These are phyloP conservation scores for Magnolia sinica DNA, from an alignment of 164 flowering plant genomes.

Conservation along the genomic window DNA sequence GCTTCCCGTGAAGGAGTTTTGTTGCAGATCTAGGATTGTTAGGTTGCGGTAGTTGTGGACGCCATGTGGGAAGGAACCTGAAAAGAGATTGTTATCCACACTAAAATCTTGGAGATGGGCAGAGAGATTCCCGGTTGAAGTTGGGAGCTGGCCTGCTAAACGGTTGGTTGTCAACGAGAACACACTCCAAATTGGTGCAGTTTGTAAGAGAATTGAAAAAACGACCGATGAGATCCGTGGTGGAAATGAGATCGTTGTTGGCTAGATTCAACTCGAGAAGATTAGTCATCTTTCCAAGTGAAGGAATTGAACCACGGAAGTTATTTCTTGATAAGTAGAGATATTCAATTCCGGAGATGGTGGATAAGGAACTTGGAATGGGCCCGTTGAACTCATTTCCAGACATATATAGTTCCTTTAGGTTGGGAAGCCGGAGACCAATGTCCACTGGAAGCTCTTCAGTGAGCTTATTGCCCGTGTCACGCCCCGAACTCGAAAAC, in stretches of 20 bases:
- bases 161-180: slow-evolving; percentile 2
- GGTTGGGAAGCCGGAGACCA: slow-evolving; percentile 28
- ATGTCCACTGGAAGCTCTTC: no score
- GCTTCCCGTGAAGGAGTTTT: slow-evolving; percentile 21
- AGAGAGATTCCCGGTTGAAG: slow-evolving; percentile 23
- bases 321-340: no score
- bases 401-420: background rate
- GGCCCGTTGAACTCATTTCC: background rate
- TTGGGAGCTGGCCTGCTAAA: slow-evolving; percentile 26
- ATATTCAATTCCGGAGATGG: no score
- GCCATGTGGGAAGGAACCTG: slow-evolving; percentile 18
- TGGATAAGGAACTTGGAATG: background rate
- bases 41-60: slow-evolving; percentile 21
- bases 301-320: no score
- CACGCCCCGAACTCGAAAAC: no score
- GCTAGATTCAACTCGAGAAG: background rate
- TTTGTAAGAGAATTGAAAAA: slow-evolving; percentile 6
- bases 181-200: slow-evolving; percentile 12
- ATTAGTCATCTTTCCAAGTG: background rate
- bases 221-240: background rate
- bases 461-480: no score
- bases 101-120: background rate
- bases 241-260: background rate
- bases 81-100: slow-evolving; percentile 6
- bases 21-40: background rate